phyloP scores from a whole-genome alignment of 1,284 basidiomycete genomes.

The Irpex lacteus region DNA sequence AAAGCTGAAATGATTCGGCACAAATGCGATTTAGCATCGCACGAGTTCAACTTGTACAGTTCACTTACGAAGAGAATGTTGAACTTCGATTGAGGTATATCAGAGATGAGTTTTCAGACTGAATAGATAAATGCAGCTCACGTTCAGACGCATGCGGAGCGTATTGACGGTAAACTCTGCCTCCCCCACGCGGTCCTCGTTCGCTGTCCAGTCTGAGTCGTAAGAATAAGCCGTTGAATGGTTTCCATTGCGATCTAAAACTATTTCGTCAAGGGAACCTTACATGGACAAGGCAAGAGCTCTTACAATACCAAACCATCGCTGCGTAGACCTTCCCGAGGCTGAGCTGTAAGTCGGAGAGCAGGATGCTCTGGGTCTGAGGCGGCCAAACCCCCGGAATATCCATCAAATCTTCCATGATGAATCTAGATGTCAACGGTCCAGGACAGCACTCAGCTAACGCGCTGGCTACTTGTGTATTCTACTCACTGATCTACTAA shows the following conservation, averaged over 20 bases:
- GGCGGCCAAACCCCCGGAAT: background rate
- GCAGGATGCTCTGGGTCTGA: background rate
- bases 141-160: background rate
- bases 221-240: no score
- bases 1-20: background rate
- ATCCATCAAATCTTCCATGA: background rate
- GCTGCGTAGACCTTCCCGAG: background rate
- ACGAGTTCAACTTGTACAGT: background rate
- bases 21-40: background rate
- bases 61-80: background rate
- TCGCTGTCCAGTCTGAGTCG: no score
- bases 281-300: background rate
- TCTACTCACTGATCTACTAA: no score
- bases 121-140: background rate
- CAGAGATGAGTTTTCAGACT: background rate
- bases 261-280: no score
- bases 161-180: no score
- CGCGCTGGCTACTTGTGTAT: no score
- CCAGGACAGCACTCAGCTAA: no score
- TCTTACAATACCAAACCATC: slow-evolving; percentile 8
- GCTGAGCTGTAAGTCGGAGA: background rate
- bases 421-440: background rate
- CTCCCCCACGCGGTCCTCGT: no score
- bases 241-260: background rate
- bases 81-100: background rate